Percentiles rank a stretch among this genome's conserved stretches.
Conservation (phyloP, 139 green algal species). For the Coelastrella sp. region DNA sequence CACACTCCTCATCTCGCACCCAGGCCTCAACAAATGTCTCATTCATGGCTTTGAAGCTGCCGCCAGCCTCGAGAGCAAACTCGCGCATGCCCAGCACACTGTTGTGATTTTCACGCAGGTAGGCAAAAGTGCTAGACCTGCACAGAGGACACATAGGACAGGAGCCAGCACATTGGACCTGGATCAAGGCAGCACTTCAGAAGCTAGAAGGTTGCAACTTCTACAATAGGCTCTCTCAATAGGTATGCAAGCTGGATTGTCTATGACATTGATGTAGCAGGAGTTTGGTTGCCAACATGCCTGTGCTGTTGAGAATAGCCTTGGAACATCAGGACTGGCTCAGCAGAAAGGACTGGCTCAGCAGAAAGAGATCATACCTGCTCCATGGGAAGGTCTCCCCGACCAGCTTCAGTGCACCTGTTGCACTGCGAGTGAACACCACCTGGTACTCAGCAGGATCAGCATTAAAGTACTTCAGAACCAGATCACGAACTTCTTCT, state of each 20-base stretch:
- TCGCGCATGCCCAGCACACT: conserved; percentile 82
- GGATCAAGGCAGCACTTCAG: no score
- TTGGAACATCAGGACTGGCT: no score
- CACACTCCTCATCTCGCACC: conserved; percentile 26
- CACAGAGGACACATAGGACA: not conserved
- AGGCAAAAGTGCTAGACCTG: conserved; percentile 50
- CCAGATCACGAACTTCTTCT: conserved; percentile 49
- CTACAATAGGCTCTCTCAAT: no score
- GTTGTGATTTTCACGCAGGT: conserved; percentile 85
- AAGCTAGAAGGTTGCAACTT: no score
- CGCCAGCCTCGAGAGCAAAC: conserved; percentile 34
- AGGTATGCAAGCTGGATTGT: no score
- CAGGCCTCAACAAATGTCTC: conserved; percentile 47
- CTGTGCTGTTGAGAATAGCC: no score
- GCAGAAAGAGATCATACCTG: not conserved
- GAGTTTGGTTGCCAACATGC: no score
- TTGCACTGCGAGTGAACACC: conserved; percentile 80
- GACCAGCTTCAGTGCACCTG: conserved; percentile 73
- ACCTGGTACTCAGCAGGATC: conserved; percentile 71
- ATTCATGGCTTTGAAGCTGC: conserved; percentile 47
- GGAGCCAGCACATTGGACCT: no score
- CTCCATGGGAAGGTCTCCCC: conserved; percentile 83
- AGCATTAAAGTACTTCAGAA: conserved; percentile 66
- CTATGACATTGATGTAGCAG: no score
- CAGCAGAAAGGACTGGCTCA: no score